Evolutionary conservation across 176 grass and related monocot genomes (phyloP), one percentile per base, ranked within the genome.

Genomic region (Ananas comosus): DNA sequence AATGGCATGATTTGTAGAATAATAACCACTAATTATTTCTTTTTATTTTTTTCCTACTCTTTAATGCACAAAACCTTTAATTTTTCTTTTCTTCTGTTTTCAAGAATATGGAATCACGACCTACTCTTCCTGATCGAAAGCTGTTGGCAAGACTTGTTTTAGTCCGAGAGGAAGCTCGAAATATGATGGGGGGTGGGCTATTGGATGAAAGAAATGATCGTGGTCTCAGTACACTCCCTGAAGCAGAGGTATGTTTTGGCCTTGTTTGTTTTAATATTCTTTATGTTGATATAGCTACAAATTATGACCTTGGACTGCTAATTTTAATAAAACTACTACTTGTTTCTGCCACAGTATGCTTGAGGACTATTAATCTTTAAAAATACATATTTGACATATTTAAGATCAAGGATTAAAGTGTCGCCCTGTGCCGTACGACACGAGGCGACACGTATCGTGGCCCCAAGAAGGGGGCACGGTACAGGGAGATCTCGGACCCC

Each of bases 181-280:
- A 87, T 74, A 85, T 92, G 94, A 90, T 92, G 94, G 94, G 84
- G 77, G 94, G 94, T 81, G 94, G 94, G n/a, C 53, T 97, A 17
- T 77, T 92, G 79, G 94, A 97, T 78, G 94, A 92, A 85, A 92
- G 94, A 90, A 97, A 92, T 80, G 82, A 90, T 48, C 88, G 86
- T 79, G 86, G 89, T 76, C 82, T 90, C 33, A 85, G 51, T 74
- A 97, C 89, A 27, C 86, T 97, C 51, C 89, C 89, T 66, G 79
- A 90, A 70, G 84, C 94, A 81, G 94, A 97, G 94, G 94, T 97
- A 48, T 70, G 65, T 69, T 63, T 25, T 51, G 16, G 12, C 12
- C 28, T 61, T 50, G 57, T 57, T 16, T 21, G 14, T 61, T 73
- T 10, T 11, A 10, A 10, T 53, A 9, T 71, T 53, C 69, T 71